phyloP scores from a whole-genome alignment of 306 rosid species.

The Myrica gale region DNA sequence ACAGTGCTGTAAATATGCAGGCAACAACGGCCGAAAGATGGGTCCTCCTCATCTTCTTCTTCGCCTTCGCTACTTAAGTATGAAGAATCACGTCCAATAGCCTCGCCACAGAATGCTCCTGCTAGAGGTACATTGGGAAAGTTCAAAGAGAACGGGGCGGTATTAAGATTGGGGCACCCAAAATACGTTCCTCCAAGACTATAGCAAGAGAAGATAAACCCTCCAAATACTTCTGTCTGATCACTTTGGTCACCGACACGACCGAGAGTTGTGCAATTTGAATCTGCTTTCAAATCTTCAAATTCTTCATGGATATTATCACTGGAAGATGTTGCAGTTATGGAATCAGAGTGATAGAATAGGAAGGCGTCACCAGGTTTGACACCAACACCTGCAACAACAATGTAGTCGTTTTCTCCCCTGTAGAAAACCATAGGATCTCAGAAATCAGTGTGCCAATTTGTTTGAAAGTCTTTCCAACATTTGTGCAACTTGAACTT shows the following conservation, averaged over 20 bases:
- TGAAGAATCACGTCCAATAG: conserved; percentile 56
- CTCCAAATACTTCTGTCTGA: conserved; percentile 53
- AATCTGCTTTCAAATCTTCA: conserved; percentile 40
- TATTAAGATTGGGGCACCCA: conserved; percentile 46
- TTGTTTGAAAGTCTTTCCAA: no score
- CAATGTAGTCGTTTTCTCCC: conserved; percentile 66
- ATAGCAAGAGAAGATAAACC: conserved; percentile 59
- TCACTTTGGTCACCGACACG: conserved; percentile 15
- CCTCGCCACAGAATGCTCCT: conserved; percentile 74
- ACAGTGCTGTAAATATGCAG: conserved; percentile 61
- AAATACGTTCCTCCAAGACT: conserved; percentile 68
- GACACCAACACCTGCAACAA: conserved; percentile 60
- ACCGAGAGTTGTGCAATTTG: conserved; percentile 21
- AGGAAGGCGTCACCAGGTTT: conserved; percentile 66
- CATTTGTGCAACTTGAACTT: no score
- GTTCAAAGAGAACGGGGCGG: conserved; percentile 54
- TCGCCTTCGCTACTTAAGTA: conserved; percentile 30
- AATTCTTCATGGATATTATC: conserved; percentile 36
- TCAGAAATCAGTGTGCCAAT: not conserved
- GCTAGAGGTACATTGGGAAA: conserved; percentile 60
- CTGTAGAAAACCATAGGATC: conserved; percentile 39
- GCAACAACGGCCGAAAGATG: conserved; percentile 36
- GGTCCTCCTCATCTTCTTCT: conserved; percentile 18
- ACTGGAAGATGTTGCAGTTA: conserved; percentile 44
- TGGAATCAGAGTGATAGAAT: conserved; percentile 63